phyloP scores from a whole-genome alignment of 352 stramenopile species.

The Phytophthora pisi region DNA sequence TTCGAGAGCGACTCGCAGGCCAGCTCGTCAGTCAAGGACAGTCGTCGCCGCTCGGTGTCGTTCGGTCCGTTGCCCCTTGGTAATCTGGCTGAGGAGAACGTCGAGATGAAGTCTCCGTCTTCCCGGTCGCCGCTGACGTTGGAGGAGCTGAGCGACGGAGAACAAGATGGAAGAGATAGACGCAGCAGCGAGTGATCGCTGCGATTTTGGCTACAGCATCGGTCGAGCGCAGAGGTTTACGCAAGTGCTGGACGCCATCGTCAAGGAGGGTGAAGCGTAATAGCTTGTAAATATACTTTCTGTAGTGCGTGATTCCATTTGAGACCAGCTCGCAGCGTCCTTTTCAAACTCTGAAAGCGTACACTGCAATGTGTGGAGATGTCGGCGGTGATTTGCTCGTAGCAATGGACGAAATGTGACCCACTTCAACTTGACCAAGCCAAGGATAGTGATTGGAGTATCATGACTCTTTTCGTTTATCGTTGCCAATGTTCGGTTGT shows the following conservation, averaged over 20 bases:
- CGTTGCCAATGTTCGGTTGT: too few relatives aligned
- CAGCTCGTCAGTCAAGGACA: conserved; percentile 30
- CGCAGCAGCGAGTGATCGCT: not conserved
- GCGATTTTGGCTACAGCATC: not conserved
- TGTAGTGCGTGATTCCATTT: not conserved
- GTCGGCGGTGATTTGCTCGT: too few relatives aligned
- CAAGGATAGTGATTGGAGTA: too few relatives aligned
- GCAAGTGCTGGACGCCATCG: not conserved
- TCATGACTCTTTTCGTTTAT: too few relatives aligned
- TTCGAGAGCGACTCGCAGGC: conserved; percentile 41
- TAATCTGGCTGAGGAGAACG: conserved; percentile 22
- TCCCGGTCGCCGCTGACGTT: conserved; percentile 7
- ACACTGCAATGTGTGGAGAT: not conserved
- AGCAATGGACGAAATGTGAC: too few relatives aligned
- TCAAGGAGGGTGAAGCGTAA: not conserved
- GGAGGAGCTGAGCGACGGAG: conserved; percentile 33
- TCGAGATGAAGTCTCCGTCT: conserved; percentile 6
- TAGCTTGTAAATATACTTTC: conserved; percentile 15
- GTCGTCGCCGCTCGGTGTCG: conserved; percentile 35
- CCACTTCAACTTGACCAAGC: too few relatives aligned
- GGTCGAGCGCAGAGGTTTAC: not conserved
- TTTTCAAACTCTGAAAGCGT: not conserved
- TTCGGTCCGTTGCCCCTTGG: conserved; percentile 32
- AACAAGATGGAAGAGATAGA: conserved; percentile 8
- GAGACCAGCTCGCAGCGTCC: not conserved